A percentile compares a stretch with the other conserved stretches of the same genome.
phyloP scores from a whole-genome alignment of 140 eudicot species.

The Stevia rebaudiana region DNA sequence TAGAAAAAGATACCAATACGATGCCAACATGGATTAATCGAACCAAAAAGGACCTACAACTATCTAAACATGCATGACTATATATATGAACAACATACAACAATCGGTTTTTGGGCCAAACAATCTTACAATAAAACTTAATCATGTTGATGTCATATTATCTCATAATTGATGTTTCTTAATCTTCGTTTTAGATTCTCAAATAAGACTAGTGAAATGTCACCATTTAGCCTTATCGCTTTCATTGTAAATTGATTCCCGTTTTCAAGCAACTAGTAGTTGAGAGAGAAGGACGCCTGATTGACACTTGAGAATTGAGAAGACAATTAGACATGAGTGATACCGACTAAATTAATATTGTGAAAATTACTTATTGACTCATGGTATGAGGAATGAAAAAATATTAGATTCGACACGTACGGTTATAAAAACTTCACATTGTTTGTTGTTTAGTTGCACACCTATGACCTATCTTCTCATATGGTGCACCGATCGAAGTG shows the following conservation, averaged over 20 bases:
- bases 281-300: constrained; percentile 1
- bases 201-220: constrained; percentile 4
- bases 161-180: too few relatives aligned
- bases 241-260: not conserved
- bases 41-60: not conserved
- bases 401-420: too few relatives aligned
- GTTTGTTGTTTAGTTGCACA: too few relatives aligned
- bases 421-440: too few relatives aligned
- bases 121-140: not conserved
- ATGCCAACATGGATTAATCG: not conserved
- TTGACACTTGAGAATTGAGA: constrained; percentile 6
- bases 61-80: not conserved
- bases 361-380: too few relatives aligned
- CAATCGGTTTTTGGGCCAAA: not conserved
- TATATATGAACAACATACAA: not conserved
- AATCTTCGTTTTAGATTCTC: not conserved
- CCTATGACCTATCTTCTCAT: too few relatives aligned
- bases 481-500: too few relatives aligned
- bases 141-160: too few relatives aligned
- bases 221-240: not conserved
- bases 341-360: too few relatives aligned
- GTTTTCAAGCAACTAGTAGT: constrained; percentile 7
- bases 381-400: too few relatives aligned
- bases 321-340: too few relatives aligned
- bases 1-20: not conserved